Percentiles rank a stretch among this genome's conserved stretches.
Evolutionary conservation across 129 eudicot species (phyloP).

Genomic region (Escallonia rubra): DNA sequence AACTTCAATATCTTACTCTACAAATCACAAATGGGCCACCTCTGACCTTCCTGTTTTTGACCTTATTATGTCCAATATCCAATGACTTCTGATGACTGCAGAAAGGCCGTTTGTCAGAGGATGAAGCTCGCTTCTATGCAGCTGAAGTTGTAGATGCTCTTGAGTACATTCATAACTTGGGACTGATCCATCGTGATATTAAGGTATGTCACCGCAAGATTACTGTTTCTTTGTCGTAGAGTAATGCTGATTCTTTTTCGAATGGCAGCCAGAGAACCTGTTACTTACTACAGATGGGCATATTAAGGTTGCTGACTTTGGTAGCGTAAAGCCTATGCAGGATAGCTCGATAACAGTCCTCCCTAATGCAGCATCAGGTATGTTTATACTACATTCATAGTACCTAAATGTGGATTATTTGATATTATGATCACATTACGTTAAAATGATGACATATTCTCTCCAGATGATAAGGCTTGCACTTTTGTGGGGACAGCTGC

Average conservation of each 20-base stretch:
- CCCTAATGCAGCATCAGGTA: constrained; percentile 93
- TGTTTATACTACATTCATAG: neutral
- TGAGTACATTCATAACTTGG: constrained; percentile 85
- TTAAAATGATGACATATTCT: constrained; percentile 12
- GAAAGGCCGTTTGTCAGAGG: constrained; percentile 88
- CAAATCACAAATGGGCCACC: neutral
- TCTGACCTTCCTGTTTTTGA: neutral
- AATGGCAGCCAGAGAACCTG: constrained; percentile 93
- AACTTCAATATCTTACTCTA: no score
- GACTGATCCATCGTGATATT: constrained; percentile 90
- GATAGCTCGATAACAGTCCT: constrained; percentile 85
- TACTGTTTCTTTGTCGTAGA: neutral
- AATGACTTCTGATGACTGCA: constrained; percentile 32
- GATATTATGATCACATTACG: neutral
- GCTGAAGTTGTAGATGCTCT: constrained; percentile 96
- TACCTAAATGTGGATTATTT: neutral
- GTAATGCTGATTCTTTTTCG: constrained; percentile 23
- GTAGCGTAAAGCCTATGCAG: constrained; percentile 98
- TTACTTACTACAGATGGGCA: constrained; percentile 89
- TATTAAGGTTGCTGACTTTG: constrained; percentile 97
- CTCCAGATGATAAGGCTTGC: constrained; percentile 90
- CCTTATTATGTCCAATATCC: constrained; percentile 9
- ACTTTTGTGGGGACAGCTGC: constrained; percentile 99
- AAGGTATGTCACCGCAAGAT: constrained; percentile 41
- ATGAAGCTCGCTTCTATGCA: constrained; percentile 87